A percentile compares a stretch with the other conserved stretches of the same genome.
Conservation (phyloP, 495 filamentous ascomycete genomes). For the Oleoguttula mirabilis region DNA sequence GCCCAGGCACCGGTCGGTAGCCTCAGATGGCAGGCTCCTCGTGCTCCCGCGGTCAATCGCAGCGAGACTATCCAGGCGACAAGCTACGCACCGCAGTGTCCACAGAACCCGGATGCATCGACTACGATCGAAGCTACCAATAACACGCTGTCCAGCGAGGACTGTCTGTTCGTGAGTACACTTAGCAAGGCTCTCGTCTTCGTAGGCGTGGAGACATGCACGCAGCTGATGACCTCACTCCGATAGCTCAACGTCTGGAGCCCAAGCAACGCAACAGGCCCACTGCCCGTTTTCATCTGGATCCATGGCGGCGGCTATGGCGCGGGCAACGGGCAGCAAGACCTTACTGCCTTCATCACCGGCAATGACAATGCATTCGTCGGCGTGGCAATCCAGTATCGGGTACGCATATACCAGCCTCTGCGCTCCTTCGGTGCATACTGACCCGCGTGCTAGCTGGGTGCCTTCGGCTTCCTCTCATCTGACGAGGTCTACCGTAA, state of each 20-base stretch:
- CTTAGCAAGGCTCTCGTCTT: background rate
- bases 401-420: constrained; percentile 1
- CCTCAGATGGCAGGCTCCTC: constrained; percentile 23
- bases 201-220: too few relatives aligned
- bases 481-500: constrained; percentile 34
- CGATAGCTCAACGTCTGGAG: background rate
- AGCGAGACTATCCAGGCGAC: constrained; percentile 7
- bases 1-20: constrained; percentile 8
- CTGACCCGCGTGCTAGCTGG: constrained; percentile 4
- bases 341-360: constrained; percentile 19
- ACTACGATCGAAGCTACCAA: background rate
- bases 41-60: constrained; percentile 15
- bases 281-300: background rate
- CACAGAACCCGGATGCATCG: constrained; percentile 6
- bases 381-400: constrained; percentile 23
- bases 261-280: constrained; percentile 2
- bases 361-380: constrained; percentile 23
- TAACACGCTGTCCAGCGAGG: constrained; percentile 13
- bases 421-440: background rate
- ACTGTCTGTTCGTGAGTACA: constrained; percentile 22
- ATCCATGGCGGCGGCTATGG: constrained; percentile 25
- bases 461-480: constrained; percentile 48
- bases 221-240: too few relatives aligned
- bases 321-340: constrained; percentile 12
- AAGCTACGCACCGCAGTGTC: constrained; percentile 7